Evolutionary conservation across 2,329 filamentous ascomycete genomes (phyloP).

Genomic region (Venturia effusa): DNA sequence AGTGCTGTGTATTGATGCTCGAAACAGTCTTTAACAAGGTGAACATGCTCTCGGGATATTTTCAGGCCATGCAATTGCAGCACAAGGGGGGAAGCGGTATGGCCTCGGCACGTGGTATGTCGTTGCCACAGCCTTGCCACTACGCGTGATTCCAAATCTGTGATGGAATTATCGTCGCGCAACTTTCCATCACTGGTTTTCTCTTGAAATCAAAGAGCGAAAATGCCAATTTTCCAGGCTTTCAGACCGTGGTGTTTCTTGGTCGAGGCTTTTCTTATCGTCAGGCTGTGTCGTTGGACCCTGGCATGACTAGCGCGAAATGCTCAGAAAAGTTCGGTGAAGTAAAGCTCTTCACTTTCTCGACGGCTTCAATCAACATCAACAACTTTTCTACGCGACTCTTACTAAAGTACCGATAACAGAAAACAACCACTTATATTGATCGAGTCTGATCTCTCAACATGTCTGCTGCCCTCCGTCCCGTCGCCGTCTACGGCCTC

Average conservation of each 20-base stretch:
- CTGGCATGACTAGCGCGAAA: background rate
- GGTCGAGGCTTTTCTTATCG: background rate
- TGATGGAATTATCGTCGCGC: too few species aligned
- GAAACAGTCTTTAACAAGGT: background rate
- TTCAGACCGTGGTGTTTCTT: too few species aligned
- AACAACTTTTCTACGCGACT: background rate
- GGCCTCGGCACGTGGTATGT: background rate
- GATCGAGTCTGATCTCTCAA: constrained; percentile 12
- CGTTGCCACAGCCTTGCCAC: background rate
- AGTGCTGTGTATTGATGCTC: too few species aligned
- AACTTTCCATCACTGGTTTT: too few species aligned
- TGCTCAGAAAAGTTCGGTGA: background rate
- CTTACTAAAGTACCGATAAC: background rate
- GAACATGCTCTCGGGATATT: background rate
- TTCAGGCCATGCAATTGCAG: background rate
- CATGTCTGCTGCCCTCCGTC: constrained; percentile 28
- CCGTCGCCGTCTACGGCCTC: constrained; percentile 82
- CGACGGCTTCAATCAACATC: background rate
- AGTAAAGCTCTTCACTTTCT: background rate
- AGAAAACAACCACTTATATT: background rate
- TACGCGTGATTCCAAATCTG: too few species aligned
- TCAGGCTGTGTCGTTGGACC: background rate
- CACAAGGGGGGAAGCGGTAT: background rate
- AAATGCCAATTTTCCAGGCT: too few species aligned
- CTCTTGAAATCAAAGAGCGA: too few species aligned